Percentiles rank a stretch among this genome's conserved stretches.
These are phyloP conservation scores for Globisporangium parvum DNA, from an alignment of 352 stramenopile species.

Conservation along the genomic window DNA sequence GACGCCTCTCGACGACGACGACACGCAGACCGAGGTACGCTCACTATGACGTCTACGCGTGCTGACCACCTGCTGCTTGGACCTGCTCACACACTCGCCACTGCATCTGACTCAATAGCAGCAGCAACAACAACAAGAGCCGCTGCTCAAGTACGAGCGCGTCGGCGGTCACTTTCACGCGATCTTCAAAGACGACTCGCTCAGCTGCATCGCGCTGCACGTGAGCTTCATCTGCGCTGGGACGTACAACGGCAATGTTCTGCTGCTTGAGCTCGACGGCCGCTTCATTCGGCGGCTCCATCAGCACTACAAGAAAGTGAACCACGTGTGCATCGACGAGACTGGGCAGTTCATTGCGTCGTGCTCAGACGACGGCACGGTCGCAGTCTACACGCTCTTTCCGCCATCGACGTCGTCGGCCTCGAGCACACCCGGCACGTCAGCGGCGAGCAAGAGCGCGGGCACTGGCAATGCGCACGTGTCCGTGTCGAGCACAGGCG, in stretches of 20 bases:
- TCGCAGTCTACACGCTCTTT: constrained; percentile 75
- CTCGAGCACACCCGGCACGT: constrained; percentile 10
- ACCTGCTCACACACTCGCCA: too few relatives aligned
- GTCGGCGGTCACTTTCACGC: constrained; percentile 80
- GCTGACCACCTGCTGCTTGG: too few relatives aligned
- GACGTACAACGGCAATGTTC: constrained; percentile 75
- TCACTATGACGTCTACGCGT: too few relatives aligned
- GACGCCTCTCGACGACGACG: too few relatives aligned
- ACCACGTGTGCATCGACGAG: constrained; percentile 82
- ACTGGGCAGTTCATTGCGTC: constrained; percentile 80
- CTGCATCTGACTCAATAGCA: too few relatives aligned
- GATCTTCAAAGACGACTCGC: constrained; percentile 84
- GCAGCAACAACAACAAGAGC: constrained; percentile 30
- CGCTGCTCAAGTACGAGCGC: constrained; percentile 84
- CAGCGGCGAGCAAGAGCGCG: neutral
- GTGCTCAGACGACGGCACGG: constrained; percentile 80
- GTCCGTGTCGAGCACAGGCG: constrained; percentile 56
- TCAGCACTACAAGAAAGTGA: constrained; percentile 87
- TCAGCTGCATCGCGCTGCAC: constrained; percentile 76
- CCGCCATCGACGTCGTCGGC: constrained; percentile 21
- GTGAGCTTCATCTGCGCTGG: constrained; percentile 74
- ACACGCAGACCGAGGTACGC: too few relatives aligned
- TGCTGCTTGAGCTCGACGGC: constrained; percentile 73
- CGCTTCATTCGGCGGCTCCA: constrained; percentile 74
- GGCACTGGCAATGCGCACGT: constrained; percentile 16